Conservation (phyloP, 495 filamentous ascomycete genomes). For the Penicillium canescens region DNA sequence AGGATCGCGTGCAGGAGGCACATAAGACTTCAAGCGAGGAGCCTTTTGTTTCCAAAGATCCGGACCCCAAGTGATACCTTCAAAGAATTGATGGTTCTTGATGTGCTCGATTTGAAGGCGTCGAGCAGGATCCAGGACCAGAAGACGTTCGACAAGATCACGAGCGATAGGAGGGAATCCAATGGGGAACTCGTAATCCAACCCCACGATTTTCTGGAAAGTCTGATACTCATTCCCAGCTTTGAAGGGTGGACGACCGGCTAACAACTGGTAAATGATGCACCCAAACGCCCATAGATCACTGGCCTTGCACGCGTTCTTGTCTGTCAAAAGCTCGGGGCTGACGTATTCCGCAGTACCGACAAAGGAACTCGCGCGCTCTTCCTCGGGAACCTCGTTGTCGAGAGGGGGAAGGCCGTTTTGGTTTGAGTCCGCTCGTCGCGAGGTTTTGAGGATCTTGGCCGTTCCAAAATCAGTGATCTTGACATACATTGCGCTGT, state of each 20-base stretch:
- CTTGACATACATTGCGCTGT: constrained; percentile 95
- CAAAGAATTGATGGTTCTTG: constrained; percentile 96
- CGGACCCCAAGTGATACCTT: constrained; percentile 83
- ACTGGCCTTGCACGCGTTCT: constrained; percentile 96
- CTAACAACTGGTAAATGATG: constrained; percentile 94
- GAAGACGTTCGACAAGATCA: constrained; percentile 87
- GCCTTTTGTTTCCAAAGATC: constrained; percentile 89
- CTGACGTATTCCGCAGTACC: constrained; percentile 99
- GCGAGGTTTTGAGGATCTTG: constrained; percentile 77
- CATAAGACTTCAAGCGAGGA: constrained; percentile 83
- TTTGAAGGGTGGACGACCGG: constrained; percentile 95
- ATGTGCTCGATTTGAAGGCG: constrained; percentile 95
- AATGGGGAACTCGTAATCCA: constrained; percentile 91
- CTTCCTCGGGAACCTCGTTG: constrained; percentile 61
- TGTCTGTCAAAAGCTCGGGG: constrained; percentile 90
- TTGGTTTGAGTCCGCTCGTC: constrained; percentile 46
- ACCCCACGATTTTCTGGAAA: constrained; percentile 93
- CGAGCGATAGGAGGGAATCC: constrained; percentile 87
- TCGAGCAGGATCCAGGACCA: constrained; percentile 85
- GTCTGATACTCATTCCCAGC: constrained; percentile 96
- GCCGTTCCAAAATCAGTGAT: constrained; percentile 99
- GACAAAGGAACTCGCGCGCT: constrained; percentile 90
- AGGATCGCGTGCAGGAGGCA: constrained; percentile 74
- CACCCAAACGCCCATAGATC: constrained; percentile 99
- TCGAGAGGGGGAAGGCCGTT: constrained; percentile 50